Evolutionary conservation across 768 basidiomycete species (phyloP).

Genomic region (Rhizopogon vesiculosus): DNA sequence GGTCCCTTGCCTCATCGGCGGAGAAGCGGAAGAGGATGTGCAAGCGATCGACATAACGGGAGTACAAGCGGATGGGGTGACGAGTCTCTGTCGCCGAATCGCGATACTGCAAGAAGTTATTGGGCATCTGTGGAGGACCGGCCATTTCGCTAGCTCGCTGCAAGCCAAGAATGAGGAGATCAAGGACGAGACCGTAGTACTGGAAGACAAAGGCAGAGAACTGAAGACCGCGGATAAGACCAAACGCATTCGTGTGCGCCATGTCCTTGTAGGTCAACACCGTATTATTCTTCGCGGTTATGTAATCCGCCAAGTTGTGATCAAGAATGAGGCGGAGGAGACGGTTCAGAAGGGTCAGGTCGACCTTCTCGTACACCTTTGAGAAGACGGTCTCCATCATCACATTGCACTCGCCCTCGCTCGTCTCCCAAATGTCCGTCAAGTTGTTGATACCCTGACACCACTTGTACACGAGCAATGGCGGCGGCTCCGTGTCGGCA

Average conservation of each 20-base stretch:
- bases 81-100: conserved; percentile 93
- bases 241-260: conserved; percentile 97
- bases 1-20: conserved; percentile 94
- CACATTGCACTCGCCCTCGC: conserved; percentile 96
- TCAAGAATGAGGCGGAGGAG: conserved; percentile 94
- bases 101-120: conserved; percentile 97
- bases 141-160: conserved; percentile 99
- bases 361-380: conserved; percentile 99
- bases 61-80: conserved; percentile 97
- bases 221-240: conserved; percentile 94
- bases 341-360: conserved; percentile 92
- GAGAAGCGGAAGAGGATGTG: conserved; percentile 98
- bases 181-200: conserved; percentile 94
- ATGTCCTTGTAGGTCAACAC: conserved; percentile 95
- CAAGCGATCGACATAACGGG: conserved; percentile 91
- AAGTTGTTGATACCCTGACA: conserved; percentile 99
- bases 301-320: conserved; percentile 98
- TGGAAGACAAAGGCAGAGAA: conserved; percentile 99
- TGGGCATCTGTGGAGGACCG: conserved; percentile 94
- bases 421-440: conserved; percentile 97
- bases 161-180: conserved; percentile 93
- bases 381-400: conserved; percentile 98
- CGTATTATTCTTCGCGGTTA: conserved; percentile 98
- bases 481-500: conserved; percentile 94
- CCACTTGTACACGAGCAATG: conserved; percentile 98